These are phyloP conservation scores for Boletus rubescentipes DNA, from an alignment of 768 basidiomycete genomes.

Conservation along the genomic window DNA sequence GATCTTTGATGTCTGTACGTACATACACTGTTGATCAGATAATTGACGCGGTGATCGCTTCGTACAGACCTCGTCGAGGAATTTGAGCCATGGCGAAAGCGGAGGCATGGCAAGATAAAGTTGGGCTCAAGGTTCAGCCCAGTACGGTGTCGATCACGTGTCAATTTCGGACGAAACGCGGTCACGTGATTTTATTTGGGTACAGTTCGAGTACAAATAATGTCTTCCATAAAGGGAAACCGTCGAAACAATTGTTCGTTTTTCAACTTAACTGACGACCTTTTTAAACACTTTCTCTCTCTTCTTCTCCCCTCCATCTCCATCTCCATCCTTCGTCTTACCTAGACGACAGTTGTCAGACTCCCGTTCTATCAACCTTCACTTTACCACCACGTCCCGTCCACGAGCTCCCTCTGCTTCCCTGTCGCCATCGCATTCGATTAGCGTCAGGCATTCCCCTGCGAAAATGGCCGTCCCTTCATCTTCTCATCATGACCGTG, in stretches of 20 bases:
- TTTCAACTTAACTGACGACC: slow-evolving; percentile 22
- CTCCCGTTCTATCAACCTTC: not conserved
- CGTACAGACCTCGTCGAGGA: slow-evolving; percentile 33
- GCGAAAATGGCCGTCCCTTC: slow-evolving; percentile 82
- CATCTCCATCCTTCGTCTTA: slow-evolving; percentile 18
- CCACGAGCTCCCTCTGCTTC: slow-evolving; percentile 61
- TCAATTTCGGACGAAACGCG: slow-evolving; percentile 23
- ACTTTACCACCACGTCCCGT: slow-evolving; percentile 62
- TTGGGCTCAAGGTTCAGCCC: too few relatives aligned
- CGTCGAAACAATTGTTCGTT: slow-evolving; percentile 26
- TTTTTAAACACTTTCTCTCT: slow-evolving; percentile 11
- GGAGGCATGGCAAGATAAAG: slow-evolving; percentile 8
- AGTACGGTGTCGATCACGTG: slow-evolving; percentile 11
- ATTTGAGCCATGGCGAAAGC: slow-evolving; percentile 25
- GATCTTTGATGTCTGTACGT: slow-evolving; percentile 56
- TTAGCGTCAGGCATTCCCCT: slow-evolving; percentile 51
- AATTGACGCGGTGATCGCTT: not conserved
- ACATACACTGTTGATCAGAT: slow-evolving; percentile 2
- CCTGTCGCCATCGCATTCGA: slow-evolving; percentile 70
- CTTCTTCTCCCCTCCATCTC: slow-evolving; percentile 15
- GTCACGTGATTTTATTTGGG: slow-evolving; percentile 35
- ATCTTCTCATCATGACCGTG: slow-evolving; percentile 72
- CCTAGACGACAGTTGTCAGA: slow-evolving; percentile 13
- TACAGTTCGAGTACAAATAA: slow-evolving; percentile 30
- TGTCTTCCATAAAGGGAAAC: slow-evolving; percentile 23